phyloP scores from a whole-genome alignment of 2,329 filamentous ascomycete genomes.

The Zasmidium citrigriseum region DNA sequence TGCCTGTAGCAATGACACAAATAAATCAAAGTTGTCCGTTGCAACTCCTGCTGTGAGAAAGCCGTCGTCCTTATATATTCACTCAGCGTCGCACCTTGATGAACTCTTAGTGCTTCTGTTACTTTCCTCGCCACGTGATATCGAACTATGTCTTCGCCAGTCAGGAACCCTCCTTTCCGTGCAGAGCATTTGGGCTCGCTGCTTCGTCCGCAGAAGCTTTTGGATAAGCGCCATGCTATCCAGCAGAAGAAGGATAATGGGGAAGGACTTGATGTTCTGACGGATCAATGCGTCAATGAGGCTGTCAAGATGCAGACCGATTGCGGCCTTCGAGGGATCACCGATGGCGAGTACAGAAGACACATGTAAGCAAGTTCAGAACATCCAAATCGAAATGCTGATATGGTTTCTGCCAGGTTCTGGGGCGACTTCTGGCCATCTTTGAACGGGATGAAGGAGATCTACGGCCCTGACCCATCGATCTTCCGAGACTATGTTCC shows the following conservation, averaged over 20 bases:
- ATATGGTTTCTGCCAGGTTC: slow-evolving; percentile 16
- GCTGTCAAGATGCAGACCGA: slow-evolving; percentile 33
- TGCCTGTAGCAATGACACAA: background rate
- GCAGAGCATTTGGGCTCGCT: slow-evolving; percentile 73
- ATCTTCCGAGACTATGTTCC: slow-evolving; percentile 62
- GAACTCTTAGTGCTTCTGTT: background rate
- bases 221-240: slow-evolving; percentile 58
- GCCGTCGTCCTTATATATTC: slow-evolving; percentile 4
- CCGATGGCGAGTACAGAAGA: slow-evolving; percentile 35
- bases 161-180: slow-evolving; percentile 61
- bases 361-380: slow-evolving; percentile 6
- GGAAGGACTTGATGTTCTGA: slow-evolving; percentile 26
- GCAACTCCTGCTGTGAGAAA: too few species aligned
- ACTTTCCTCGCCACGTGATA: background rate
- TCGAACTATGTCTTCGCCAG: slow-evolving; percentile 21
- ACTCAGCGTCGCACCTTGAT: slow-evolving; percentile 9
- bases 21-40: background rate
- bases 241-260: slow-evolving; percentile 30
- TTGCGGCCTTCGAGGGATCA: slow-evolving; percentile 31
- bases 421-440: slow-evolving; percentile 36
- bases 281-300: slow-evolving; percentile 33
- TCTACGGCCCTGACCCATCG: slow-evolving; percentile 44
- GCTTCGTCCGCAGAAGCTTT: slow-evolving; percentile 63
- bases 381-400: background rate
- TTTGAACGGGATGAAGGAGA: slow-evolving; percentile 48